A percentile compares a stretch with the other conserved stretches of the same genome.
Conservation (phyloP, 2,329 filamentous ascomycete genomes). For the Nigrograna mackinnonii region DNA sequence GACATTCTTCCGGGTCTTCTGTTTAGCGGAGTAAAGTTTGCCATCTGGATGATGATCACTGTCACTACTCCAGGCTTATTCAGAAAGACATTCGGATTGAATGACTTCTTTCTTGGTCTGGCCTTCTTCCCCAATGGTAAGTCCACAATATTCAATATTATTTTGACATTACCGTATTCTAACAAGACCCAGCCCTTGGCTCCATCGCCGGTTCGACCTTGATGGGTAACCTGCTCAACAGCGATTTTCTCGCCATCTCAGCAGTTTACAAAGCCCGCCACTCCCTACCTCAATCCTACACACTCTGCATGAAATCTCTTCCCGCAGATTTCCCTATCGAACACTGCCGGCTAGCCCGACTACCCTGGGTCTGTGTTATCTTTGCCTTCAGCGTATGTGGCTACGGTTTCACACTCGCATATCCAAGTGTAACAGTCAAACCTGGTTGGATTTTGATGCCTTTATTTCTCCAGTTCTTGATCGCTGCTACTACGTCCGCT, state of each 20-base stretch:
- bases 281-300: slow-evolving; percentile 30
- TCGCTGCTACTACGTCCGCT: slow-evolving; percentile 38
- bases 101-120: slow-evolving; percentile 44
- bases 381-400: slow-evolving; percentile 41
- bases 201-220: slow-evolving; percentile 46
- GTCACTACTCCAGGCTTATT: slow-evolving; percentile 48
- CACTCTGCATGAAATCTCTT: slow-evolving; percentile 12
- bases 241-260: slow-evolving; percentile 38
- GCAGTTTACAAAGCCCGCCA: slow-evolving; percentile 37
- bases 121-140: slow-evolving; percentile 46
- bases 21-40: slow-evolving; percentile 50
- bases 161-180: no score
- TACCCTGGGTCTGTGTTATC: slow-evolving; percentile 41
- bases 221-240: slow-evolving; percentile 48
- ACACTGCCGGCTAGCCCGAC: slow-evolving; percentile 40
- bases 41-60: slow-evolving; percentile 55
- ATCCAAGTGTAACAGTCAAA: slow-evolving; percentile 22
- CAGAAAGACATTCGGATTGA: slow-evolving; percentile 43
- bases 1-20: slow-evolving; percentile 50
- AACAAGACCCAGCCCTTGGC: no score
- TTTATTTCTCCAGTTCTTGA: slow-evolving; percentile 26
- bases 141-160: no score
- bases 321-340: slow-evolving; percentile 48
- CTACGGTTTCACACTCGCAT: slow-evolving; percentile 42
- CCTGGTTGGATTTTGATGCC: slow-evolving; percentile 16